A percentile compares a stretch with the other conserved stretches of the same genome.
Conservation (phyloP, 2,329 filamentous ascomycete species). For the Colletotrichum ledebouriae region DNA sequence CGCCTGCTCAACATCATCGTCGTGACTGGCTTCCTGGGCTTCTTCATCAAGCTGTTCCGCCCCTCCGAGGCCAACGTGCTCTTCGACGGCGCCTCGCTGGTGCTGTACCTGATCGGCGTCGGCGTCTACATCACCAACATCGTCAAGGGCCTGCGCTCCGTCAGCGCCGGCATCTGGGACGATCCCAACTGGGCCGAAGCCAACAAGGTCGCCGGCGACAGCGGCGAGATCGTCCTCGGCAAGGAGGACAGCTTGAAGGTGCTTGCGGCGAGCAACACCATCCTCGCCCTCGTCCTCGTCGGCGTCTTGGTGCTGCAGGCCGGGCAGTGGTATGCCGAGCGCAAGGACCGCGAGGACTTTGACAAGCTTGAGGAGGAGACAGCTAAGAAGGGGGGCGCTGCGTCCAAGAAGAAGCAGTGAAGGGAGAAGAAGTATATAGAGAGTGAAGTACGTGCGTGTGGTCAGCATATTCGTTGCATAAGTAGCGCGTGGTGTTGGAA, state of each 20-base stretch:
- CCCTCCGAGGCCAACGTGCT: constrained; percentile 95
- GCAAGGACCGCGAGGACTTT: constrained; percentile 87
- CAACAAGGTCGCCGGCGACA: constrained; percentile 55
- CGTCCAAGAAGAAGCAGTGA: constrained; percentile 44
- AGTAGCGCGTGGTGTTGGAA: too few relatives aligned
- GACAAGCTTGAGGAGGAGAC: constrained; percentile 72
- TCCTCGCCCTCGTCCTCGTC: constrained; percentile 90
- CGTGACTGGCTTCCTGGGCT: constrained; percentile 86
- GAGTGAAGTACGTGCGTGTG: background rate
- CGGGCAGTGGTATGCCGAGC: constrained; percentile 98
- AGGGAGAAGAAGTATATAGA: too few relatives aligned
- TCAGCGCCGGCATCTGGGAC: constrained; percentile 77
- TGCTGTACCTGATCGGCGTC: constrained; percentile 87
- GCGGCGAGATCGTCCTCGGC: constrained; percentile 77
- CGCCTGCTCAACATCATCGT: constrained; percentile 96
- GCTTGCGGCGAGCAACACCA: constrained; percentile 94
- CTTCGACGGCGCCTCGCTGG: constrained; percentile 87
- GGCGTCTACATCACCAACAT: constrained; percentile 97
- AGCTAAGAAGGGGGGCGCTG: constrained; percentile 44
- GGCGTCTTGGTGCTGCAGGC: constrained; percentile 94
- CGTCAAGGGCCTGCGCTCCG: constrained; percentile 90
- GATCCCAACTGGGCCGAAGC: constrained; percentile 55
- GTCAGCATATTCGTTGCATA: too few relatives aligned
- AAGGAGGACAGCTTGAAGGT: constrained; percentile 93
- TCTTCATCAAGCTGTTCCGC: constrained; percentile 94